Base-by-base conservation (phyloP, 2,329 filamentous ascomycete species). In the Fusarium xylarioides region DNA sequence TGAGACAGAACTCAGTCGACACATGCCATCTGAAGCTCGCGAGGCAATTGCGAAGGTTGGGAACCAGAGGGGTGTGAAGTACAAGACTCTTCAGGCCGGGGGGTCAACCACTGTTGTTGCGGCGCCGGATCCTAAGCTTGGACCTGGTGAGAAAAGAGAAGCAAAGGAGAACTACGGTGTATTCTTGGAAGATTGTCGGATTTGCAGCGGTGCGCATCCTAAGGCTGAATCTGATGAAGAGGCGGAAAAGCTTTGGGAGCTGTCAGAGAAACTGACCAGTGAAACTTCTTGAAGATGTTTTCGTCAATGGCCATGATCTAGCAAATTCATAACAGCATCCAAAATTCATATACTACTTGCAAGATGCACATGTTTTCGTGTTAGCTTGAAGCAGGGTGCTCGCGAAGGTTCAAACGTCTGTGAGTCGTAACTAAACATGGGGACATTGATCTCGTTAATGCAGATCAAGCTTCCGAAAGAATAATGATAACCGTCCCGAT, bases 381-480 rank as follows among this genome's bases (percentile, higher is more conserved):
- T 23, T 23, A 1, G 2, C 11, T 23, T 18, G 18, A 19, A 9
- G 4, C 5, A 26, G 6, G 18, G 2, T 44, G 2, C 11, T 19
- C 11, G 18, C 18, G 11, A 9, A 19, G 23, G 18, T 2, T 4
- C 10, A 1, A 19, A 14, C 19, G 23, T 32, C 21, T 21, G 11
- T 21, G 19, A 21, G 19, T 11, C 4, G 11, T 7, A 18, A n/a
- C 28, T 16, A 15, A 11, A n/a, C 21, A 18, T 5, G 8, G 12
- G 1, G 4, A 32, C 2, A 10, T 34, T 34, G 19, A n/a, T 32
- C 21, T 18, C 5, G 5, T 18, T 3, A 19, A 0, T 2, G 15
- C 4, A 18, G 5, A 9, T 7, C 14, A 5, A 34, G 5, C 11
- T 4, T 19, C 2, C 12, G 8, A 2, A 11, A 2, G 5, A 10